These are phyloP conservation scores for Coemansia sp. DNA, from an alignment of 192 early-diverging fungal species.

Conservation along the genomic window DNA sequence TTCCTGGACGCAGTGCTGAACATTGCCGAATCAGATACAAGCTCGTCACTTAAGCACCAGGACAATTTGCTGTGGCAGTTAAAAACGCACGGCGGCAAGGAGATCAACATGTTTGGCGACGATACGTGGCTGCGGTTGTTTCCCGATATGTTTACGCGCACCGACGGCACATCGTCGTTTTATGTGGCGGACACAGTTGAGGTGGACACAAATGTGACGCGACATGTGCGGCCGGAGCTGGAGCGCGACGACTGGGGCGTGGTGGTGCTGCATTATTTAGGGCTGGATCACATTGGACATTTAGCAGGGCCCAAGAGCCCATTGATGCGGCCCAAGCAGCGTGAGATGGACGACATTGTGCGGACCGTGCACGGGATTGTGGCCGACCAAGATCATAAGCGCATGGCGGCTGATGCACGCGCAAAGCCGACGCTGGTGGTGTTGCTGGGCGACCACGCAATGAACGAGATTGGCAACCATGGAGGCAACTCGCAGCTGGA, in stretches of 20 bases:
- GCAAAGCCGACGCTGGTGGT: slow-evolving; percentile 69
- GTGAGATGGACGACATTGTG: slow-evolving; percentile 73
- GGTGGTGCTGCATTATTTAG: slow-evolving; percentile 75
- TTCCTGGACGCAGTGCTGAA: slow-evolving; percentile 82
- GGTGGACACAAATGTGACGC: slow-evolving; percentile 72
- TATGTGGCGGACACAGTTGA: slow-evolving; percentile 69
- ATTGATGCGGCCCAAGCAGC: slow-evolving; percentile 72
- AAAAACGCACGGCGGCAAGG: slow-evolving; percentile 51
- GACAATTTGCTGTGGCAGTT: slow-evolving; percentile 79
- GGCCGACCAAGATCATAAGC: slow-evolving; percentile 42
- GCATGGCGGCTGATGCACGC: slow-evolving; percentile 23
- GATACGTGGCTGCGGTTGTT: slow-evolving; percentile 95
- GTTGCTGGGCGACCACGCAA: slow-evolving; percentile 81
- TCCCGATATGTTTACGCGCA: slow-evolving; percentile 63
- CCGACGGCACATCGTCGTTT: slow-evolving; percentile 63
- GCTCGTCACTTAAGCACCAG: slow-evolving; percentile 54
- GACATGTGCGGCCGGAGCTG: slow-evolving; percentile 62
- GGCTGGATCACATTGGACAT: slow-evolving; percentile 83
- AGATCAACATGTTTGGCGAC: slow-evolving; percentile 87
- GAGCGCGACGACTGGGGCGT: slow-evolving; percentile 64
- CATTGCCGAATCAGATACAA: slow-evolving; percentile 76
- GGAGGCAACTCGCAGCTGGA: slow-evolving; percentile 56
- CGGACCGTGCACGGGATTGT: slow-evolving; percentile 57
- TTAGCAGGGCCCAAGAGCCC: slow-evolving; percentile 65
- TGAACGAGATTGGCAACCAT: slow-evolving; percentile 70